Percentiles rank a stretch among this genome's conserved stretches.
These are phyloP conservation scores for Alternaria sp. DNA, from an alignment of 2,329 filamentous ascomycete species.

Conservation along the genomic window DNA sequence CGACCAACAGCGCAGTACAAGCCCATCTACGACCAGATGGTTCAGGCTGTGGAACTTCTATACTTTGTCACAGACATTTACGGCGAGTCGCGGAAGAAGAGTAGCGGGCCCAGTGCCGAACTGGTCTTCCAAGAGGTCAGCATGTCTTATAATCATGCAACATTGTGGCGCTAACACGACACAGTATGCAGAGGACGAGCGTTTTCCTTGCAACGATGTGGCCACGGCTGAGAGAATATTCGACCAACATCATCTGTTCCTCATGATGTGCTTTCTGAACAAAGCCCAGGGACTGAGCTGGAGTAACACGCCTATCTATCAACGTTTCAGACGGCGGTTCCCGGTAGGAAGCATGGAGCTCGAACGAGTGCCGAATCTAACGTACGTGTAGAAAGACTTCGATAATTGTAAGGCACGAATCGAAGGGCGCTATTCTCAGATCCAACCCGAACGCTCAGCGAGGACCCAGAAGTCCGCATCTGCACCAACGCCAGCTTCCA, in stretches of 20 bases:
- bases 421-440: constrained; percentile 34
- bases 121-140: constrained; percentile 50
- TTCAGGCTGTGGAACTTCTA: constrained; percentile 68
- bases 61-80: constrained; percentile 68
- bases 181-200: constrained; percentile 46
- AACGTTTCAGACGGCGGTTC: constrained; percentile 48
- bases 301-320: constrained; percentile 52
- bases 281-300: constrained; percentile 54
- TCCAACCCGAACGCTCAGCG: constrained; percentile 14
- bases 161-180: constrained; percentile 7
- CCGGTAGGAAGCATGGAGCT: constrained; percentile 30
- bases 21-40: constrained; percentile 64
- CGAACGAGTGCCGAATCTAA: constrained; percentile 8
- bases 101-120: constrained; percentile 46
- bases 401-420: constrained; percentile 38
- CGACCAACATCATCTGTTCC: constrained; percentile 49
- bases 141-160: constrained; percentile 1
- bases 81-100: constrained; percentile 48
- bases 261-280: constrained; percentile 54
- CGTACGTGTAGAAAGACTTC: constrained; percentile 32
- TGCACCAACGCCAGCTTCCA: constrained; percentile 5
- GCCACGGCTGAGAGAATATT: constrained; percentile 38
- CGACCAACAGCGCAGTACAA: constrained; percentile 64
- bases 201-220: constrained; percentile 32
- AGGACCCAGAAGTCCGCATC: constrained; percentile 15